phyloP scores from a whole-genome alignment of 768 basidiomycete species.

The Kondoa subrosea region DNA sequence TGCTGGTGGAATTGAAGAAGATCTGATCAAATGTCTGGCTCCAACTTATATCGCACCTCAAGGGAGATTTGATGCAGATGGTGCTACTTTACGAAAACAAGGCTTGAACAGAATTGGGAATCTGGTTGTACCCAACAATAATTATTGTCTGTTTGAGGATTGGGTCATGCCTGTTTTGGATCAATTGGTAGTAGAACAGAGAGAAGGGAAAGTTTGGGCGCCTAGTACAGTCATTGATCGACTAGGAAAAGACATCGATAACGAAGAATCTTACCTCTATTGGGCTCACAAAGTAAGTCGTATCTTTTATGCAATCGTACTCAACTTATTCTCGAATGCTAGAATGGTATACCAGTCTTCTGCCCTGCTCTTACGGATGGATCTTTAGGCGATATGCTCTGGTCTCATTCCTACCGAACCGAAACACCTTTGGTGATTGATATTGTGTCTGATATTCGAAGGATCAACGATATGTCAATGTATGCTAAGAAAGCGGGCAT shows the following conservation, averaged over 20 bases:
- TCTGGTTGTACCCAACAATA: constrained; percentile 87
- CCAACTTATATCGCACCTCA: constrained; percentile 75
- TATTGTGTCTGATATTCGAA: constrained; percentile 84
- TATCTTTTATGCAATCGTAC: constrained; percentile 25
- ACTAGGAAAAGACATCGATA: constrained; percentile 90
- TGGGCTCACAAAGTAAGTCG: constrained; percentile 90
- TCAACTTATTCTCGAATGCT: constrained; percentile 15
- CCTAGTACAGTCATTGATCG: constrained; percentile 85
- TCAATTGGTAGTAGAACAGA: constrained; percentile 66
- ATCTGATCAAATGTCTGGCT: constrained; percentile 97
- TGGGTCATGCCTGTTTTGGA: constrained; percentile 95
- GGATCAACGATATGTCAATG: constrained; percentile 73
- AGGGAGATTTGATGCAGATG: constrained; percentile 61
- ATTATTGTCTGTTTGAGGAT: constrained; percentile 98
- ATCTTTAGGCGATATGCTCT: constrained; percentile 96
- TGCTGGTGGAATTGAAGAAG: constrained; percentile 95
- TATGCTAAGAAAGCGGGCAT: constrained; percentile 86
- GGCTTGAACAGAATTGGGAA: constrained; percentile 99
- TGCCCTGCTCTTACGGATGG: constrained; percentile 97
- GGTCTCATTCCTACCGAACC: constrained; percentile 68
- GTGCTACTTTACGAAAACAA: constrained; percentile 62
- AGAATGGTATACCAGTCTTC: constrained; percentile 98
- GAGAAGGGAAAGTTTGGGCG: constrained; percentile 52
- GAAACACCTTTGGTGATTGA: constrained; percentile 50
- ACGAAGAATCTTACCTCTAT: constrained; percentile 94